These are phyloP conservation scores for Chenopodium quinoa DNA, from an alignment of 148 eudicot genomes.

Conservation along the genomic window DNA sequence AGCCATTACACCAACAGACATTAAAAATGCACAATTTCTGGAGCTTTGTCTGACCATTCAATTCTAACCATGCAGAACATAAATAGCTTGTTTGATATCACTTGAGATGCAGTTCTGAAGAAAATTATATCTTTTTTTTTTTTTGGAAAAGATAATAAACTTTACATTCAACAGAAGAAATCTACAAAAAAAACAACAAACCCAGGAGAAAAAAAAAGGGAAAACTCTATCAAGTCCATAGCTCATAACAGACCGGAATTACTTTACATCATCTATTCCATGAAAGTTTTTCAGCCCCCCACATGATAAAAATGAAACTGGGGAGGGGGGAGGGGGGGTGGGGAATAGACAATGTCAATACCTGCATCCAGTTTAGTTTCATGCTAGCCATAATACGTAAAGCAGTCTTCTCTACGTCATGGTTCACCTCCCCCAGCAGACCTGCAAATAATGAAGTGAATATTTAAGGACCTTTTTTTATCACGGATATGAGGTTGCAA, in stretches of 20 bases:
- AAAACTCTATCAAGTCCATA: neutral
- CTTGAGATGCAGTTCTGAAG: neutral
- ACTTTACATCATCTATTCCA: no score
- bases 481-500: no score
- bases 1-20: neutral
- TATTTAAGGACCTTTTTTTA: no score
- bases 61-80: neutral
- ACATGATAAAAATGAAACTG: no score
- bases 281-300: no score
- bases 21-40: neutral
- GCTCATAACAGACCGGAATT: neutral
- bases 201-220: neutral
- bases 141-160: neutral
- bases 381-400: conserved; percentile 76
- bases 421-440: conserved; percentile 41
- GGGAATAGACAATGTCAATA: neutral
- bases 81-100: no score
- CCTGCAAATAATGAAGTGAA: conserved; percentile 31
- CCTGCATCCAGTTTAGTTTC: conserved; percentile 98
- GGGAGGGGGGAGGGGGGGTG: no score
- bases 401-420: conserved; percentile 53
- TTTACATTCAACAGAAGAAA: neutral
- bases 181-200: neutral
- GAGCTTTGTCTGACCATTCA: neutral
- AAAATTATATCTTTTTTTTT: neutral